Conservation (phyloP, 768 basidiomycete genomes). For the Tylopilus vinaceipallidus region DNA sequence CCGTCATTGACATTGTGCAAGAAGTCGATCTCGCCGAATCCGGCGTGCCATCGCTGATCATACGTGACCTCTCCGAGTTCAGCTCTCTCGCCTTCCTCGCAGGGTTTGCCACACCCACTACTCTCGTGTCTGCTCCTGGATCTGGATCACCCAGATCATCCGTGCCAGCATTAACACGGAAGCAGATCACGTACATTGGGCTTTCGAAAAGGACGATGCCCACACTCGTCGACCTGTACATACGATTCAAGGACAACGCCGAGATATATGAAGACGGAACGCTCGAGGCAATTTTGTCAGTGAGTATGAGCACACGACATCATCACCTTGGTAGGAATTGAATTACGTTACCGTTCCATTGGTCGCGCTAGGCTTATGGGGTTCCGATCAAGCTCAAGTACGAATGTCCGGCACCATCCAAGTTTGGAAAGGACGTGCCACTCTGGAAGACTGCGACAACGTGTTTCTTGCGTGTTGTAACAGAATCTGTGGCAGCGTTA, state of each 20-base stretch:
- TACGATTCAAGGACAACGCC: slow-evolving; percentile 55
- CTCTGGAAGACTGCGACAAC: slow-evolving; percentile 95
- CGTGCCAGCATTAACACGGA: slow-evolving; percentile 36
- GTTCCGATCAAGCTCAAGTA: slow-evolving; percentile 94
- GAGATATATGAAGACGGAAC: slow-evolving; percentile 81
- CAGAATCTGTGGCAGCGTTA: slow-evolving; percentile 57
- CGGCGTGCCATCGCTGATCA: slow-evolving; percentile 68
- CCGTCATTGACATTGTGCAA: slow-evolving; percentile 69
- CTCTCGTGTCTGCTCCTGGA: background rate
- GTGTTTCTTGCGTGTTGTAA: slow-evolving; percentile 71
- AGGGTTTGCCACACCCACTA: slow-evolving; percentile 56
- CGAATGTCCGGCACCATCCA: slow-evolving; percentile 87
- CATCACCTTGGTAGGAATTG: background rate
- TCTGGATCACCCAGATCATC: slow-evolving; percentile 11
- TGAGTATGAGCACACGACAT: slow-evolving; percentile 33
- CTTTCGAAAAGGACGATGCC: slow-evolving; percentile 90
- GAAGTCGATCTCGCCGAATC: slow-evolving; percentile 61
- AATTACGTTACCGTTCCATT: background rate
- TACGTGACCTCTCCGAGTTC: slow-evolving; percentile 84
- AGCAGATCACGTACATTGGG: slow-evolving; percentile 84
- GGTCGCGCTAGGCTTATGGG: slow-evolving; percentile 62
- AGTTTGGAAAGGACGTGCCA: slow-evolving; percentile 81
- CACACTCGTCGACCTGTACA: slow-evolving; percentile 72
- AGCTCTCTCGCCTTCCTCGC: slow-evolving; percentile 85
- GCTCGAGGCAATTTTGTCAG: slow-evolving; percentile 77